Evolutionary conservation across 129 eudicot genomes (phyloP).

Genomic region (Oenanthe sinensis): DNA sequence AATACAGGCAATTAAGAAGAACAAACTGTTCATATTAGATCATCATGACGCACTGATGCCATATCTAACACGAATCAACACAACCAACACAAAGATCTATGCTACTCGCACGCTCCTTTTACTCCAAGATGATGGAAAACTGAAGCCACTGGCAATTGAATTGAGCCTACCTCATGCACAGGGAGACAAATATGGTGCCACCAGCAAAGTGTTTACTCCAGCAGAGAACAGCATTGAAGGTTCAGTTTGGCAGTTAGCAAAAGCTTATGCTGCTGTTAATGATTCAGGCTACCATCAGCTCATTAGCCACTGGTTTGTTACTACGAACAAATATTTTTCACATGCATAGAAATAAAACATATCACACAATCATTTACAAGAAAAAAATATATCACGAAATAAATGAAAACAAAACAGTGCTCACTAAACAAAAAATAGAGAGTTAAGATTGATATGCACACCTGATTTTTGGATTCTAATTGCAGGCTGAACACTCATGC

Average conservation of each 20-base stretch:
- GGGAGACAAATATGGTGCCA: conserved; percentile 41
- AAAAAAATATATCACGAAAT: background rate
- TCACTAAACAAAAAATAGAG: background rate
- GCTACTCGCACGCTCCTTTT: conserved; percentile 74
- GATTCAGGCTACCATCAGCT: conserved; percentile 95
- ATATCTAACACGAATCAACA: conserved; percentile 57
- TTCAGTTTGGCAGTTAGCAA: conserved; percentile 80
- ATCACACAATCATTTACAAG: background rate
- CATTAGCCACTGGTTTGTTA: conserved; percentile 74
- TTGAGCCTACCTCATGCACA: conserved; percentile 60
- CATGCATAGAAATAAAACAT: background rate
- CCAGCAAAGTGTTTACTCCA: conserved; percentile 57
- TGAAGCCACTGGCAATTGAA: conserved; percentile 86
- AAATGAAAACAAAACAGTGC: background rate
- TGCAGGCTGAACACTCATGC: conserved; percentile 91
- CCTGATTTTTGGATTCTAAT: background rate
- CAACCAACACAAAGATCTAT: conserved; percentile 53
- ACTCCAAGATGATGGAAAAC: conserved; percentile 53
- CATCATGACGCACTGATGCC: conserved; percentile 87
- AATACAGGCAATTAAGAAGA: conserved; percentile 53
- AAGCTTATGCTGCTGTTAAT: conserved; percentile 88
- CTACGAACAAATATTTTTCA: background rate
- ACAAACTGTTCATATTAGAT: conserved; percentile 69
- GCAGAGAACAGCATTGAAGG: conserved; percentile 35
- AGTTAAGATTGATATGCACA: background rate